These are phyloP conservation scores for Populus hybrid DNA, from an alignment of 441 rosid species.

Conservation along the genomic window DNA sequence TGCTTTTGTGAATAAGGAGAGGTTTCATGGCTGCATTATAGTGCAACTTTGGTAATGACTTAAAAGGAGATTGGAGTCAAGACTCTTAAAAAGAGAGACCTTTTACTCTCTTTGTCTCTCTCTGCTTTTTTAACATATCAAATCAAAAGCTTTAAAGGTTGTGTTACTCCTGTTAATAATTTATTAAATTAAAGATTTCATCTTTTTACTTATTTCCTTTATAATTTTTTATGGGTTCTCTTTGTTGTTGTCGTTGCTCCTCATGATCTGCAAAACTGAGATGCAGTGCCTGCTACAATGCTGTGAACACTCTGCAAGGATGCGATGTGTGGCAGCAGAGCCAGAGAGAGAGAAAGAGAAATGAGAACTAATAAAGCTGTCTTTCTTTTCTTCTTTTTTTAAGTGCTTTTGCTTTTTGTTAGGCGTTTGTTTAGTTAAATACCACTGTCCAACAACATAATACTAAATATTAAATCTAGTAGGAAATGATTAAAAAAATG, in stretches of 20 bases:
- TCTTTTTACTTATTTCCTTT: background rate
- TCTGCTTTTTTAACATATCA: constrained; percentile 24
- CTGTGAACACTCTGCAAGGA: constrained; percentile 35
- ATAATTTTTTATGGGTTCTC: background rate
- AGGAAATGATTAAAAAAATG: background rate
- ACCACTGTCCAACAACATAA: background rate
- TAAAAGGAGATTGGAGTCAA: constrained; percentile 21
- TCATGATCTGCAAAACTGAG: constrained; percentile 16
- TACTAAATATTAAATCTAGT: background rate
- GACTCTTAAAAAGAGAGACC: constrained; percentile 7
- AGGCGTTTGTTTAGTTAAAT: constrained; percentile 18
- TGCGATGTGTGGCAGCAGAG: constrained; percentile 48
- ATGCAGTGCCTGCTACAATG: constrained; percentile 39
- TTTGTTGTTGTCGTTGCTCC: background rate
- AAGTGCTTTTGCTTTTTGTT: background rate
- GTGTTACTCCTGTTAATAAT: background rate
- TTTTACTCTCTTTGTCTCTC: constrained; percentile 12
- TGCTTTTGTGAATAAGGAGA: constrained; percentile 5
- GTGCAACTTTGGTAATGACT: constrained; percentile 32
- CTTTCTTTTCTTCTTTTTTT: background rate
- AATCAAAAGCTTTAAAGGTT: constrained; percentile 19
- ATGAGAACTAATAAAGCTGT: background rate
- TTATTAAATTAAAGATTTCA: background rate
- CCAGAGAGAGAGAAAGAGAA: constrained; percentile 7
- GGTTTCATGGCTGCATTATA: constrained; percentile 41